Conservation (phyloP, 371 early-diverging fungal genomes). For the Rhizopus stolonifer region DNA sequence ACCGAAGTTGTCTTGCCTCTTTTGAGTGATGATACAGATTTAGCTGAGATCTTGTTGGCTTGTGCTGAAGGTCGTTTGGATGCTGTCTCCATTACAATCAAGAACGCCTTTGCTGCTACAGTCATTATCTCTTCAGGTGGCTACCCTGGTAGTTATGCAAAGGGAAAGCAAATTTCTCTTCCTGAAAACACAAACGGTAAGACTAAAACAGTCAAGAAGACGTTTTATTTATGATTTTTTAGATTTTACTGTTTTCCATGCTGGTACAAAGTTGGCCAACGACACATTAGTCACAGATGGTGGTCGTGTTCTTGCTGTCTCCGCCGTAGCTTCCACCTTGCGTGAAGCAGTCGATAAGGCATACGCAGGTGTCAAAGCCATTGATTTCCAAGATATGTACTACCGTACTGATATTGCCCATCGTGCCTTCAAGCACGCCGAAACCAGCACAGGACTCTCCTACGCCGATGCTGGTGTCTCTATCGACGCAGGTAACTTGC, state of each 20-base stretch:
- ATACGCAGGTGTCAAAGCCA: slow-evolving; percentile 64
- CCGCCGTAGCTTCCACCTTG: slow-evolving; percentile 74
- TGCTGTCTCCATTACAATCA: slow-evolving; percentile 74
- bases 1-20: slow-evolving; percentile 94
- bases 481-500: slow-evolving; percentile 93
- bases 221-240: slow-evolving; percentile 4
- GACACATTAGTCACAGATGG: slow-evolving; percentile 81
- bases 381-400: slow-evolving; percentile 84
- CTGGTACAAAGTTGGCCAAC: slow-evolving; percentile 73
- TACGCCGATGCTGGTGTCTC: slow-evolving; percentile 96
- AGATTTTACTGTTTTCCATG: slow-evolving; percentile 87
- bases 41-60: slow-evolving; percentile 88
- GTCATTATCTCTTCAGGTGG: slow-evolving; percentile 92
- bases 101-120: slow-evolving; percentile 80
- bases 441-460: slow-evolving; percentile 59
- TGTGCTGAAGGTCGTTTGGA: slow-evolving; percentile 89
- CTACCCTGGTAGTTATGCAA: slow-evolving; percentile 88
- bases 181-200: slow-evolving; percentile 24
- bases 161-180: slow-evolving; percentile 77
- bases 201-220: background rate
- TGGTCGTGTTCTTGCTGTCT: slow-evolving; percentile 94
- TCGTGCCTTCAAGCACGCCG: slow-evolving; percentile 64
- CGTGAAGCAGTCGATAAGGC: slow-evolving; percentile 76
- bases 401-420: slow-evolving; percentile 93
- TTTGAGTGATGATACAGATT: slow-evolving; percentile 77